phyloP scores from a whole-genome alignment of 2,329 filamentous ascomycete genomes.

The Sordariomycetes sp. region DNA sequence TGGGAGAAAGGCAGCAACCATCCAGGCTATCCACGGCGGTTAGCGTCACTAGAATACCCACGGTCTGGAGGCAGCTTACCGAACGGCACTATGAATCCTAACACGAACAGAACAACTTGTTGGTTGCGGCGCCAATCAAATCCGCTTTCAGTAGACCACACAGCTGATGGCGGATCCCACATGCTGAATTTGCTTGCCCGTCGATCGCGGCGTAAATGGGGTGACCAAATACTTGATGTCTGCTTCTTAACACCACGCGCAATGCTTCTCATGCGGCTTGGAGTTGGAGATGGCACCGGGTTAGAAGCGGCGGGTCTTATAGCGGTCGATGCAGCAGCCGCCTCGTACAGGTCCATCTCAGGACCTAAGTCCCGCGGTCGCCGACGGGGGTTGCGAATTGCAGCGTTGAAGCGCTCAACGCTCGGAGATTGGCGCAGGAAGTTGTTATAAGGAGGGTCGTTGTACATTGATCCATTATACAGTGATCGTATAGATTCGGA shows the following conservation, averaged over 20 bases:
- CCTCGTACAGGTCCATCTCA: not conserved
- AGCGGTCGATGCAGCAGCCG: not conserved
- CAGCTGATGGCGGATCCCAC: slow-evolving; percentile 67
- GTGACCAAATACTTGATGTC: slow-evolving; percentile 60
- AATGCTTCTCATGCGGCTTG: slow-evolving; percentile 14
- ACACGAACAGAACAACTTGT: slow-evolving; percentile 65
- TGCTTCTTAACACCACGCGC: slow-evolving; percentile 31
- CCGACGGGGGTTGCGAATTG: slow-evolving; percentile 35
- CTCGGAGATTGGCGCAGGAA: slow-evolving; percentile 38
- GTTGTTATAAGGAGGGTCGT: slow-evolving; percentile 30
- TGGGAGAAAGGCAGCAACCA: slow-evolving; percentile 67
- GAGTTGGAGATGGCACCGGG: slow-evolving; percentile 1
- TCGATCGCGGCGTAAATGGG: slow-evolving; percentile 59
- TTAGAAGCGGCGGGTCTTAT: not conserved
- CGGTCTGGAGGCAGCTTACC: slow-evolving; percentile 34
- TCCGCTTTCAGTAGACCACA: slow-evolving; percentile 52
- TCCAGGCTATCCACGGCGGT: slow-evolving; percentile 41
- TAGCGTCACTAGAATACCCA: slow-evolving; percentile 9
- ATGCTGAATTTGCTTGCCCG: slow-evolving; percentile 48
- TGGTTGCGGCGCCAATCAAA: slow-evolving; percentile 59
- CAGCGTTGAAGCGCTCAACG: slow-evolving; percentile 35
- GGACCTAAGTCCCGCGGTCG: slow-evolving; percentile 26
- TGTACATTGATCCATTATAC: slow-evolving; percentile 23
- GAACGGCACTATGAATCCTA: slow-evolving; percentile 71
- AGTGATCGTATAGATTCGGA: slow-evolving; percentile 38